Evolutionary conservation across 768 basidiomycete species (phyloP).

Genomic region (Termitomyces heimii): DNA sequence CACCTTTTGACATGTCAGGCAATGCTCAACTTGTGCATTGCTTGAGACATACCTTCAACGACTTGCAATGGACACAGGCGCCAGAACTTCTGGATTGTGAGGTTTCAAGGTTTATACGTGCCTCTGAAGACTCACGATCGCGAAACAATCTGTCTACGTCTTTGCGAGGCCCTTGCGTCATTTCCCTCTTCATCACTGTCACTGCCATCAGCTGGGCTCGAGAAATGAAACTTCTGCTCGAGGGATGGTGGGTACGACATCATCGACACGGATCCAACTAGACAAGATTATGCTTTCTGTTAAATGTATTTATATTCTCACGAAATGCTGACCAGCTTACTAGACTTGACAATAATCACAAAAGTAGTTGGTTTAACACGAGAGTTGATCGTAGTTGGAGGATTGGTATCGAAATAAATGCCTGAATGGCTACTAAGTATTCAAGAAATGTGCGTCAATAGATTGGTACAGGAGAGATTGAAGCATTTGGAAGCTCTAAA

Average conservation of each 20-base stretch:
- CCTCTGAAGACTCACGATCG: slow-evolving; percentile 15
- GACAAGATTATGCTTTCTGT: neutral
- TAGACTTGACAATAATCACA: neutral
- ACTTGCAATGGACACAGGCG: slow-evolving; percentile 54
- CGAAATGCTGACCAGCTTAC: neutral
- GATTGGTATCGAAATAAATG: neutral
- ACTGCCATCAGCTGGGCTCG: slow-evolving; percentile 9
- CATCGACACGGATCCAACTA: neutral
- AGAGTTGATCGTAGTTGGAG: neutral
- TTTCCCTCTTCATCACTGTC: slow-evolving; percentile 15
- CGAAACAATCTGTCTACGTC: slow-evolving; percentile 4
- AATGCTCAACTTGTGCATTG: neutral
- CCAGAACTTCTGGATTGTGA: slow-evolving; percentile 28
- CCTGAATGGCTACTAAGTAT: neutral
- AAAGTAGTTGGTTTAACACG: neutral
- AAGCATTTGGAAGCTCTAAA: neutral
- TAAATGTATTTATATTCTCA: neutral
- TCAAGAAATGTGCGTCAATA: neutral
- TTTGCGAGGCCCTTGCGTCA: slow-evolving; percentile 4
- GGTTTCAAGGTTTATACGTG: neutral
- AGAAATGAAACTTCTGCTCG: slow-evolving; percentile 10
- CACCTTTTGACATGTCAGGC: slow-evolving; percentile 27
- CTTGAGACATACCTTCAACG: slow-evolving; percentile 37
- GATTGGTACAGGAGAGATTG: neutral
- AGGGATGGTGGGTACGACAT: slow-evolving; percentile 1